phyloP scores from a whole-genome alignment of 108 stramenopile species.

The Chaetoceros muelleri region DNA sequence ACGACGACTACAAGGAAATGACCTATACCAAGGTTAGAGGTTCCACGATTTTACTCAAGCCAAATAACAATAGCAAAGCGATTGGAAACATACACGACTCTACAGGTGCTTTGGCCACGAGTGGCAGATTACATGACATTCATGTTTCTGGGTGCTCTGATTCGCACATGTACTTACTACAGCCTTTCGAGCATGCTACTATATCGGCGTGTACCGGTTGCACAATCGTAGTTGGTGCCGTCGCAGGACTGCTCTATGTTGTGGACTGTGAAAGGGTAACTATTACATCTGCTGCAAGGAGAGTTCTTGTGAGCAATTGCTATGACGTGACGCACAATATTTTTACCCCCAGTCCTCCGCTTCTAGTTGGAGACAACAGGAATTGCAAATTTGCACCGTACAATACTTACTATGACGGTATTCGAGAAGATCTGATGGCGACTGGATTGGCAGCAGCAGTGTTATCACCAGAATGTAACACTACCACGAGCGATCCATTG shows the following conservation, averaged over 20 bases:
- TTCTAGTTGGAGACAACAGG: conserved; percentile 81
- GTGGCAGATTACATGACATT: conserved; percentile 65
- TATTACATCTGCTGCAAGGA: conserved; percentile 61
- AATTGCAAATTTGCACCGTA: conserved; percentile 83
- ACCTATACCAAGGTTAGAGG: conserved; percentile 56
- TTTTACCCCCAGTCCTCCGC: conserved; percentile 76
- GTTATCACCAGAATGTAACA: conserved; percentile 18
- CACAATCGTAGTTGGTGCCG: conserved; percentile 94
- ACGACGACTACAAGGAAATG: conserved; percentile 65
- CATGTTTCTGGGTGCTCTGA: conserved; percentile 81
- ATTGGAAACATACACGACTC: conserved; percentile 15
- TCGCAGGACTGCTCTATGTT: conserved; percentile 76
- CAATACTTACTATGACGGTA: conserved; percentile 82
- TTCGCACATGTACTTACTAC: conserved; percentile 83
- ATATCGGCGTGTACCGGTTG: conserved; percentile 83
- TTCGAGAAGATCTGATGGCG: conserved; percentile 72
- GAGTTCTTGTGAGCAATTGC: conserved; percentile 70
- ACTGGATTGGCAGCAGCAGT: conserved; percentile 74
- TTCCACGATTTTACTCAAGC: conserved; percentile 69
- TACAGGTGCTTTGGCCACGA: conserved; percentile 27
- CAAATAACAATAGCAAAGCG: conserved; percentile 25
- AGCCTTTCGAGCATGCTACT: conserved; percentile 82
- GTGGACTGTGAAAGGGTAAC: conserved; percentile 78
- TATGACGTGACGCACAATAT: conserved; percentile 50
- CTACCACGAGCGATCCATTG: conserved; percentile 18